These are phyloP conservation scores for Artemisia annua DNA, from an alignment of 129 eudicot genomes.

Conservation along the genomic window DNA sequence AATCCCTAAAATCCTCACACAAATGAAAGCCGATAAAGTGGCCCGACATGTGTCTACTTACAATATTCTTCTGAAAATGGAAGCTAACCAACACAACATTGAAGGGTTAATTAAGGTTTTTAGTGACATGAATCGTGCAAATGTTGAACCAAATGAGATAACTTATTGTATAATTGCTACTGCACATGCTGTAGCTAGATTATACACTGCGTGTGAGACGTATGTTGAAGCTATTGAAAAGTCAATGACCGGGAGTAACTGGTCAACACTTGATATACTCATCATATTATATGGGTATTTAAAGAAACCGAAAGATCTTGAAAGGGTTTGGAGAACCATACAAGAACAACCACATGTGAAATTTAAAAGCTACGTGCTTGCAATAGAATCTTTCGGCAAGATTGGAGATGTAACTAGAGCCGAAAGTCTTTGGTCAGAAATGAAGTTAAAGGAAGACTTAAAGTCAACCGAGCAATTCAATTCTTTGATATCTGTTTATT, in stretches of 20 bases:
- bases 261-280: slow-evolving; percentile 87
- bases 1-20: slow-evolving; percentile 74
- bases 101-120: slow-evolving; percentile 63
- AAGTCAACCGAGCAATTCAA: slow-evolving; percentile 74
- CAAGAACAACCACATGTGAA: slow-evolving; percentile 63
- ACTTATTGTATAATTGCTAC: slow-evolving; percentile 76
- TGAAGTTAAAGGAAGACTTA: slow-evolving; percentile 59
- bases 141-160: slow-evolving; percentile 82
- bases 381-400: slow-evolving; percentile 84
- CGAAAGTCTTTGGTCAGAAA: slow-evolving; percentile 68
- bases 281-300: slow-evolving; percentile 75
- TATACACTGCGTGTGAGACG: slow-evolving; percentile 72
- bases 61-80: slow-evolving; percentile 81
- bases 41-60: slow-evolving; percentile 78
- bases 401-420: slow-evolving; percentile 65
- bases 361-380: slow-evolving; percentile 72
- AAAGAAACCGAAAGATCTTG: slow-evolving; percentile 66
- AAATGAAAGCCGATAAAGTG: slow-evolving; percentile 96
- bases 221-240: slow-evolving; percentile 77
- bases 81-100: slow-evolving; percentile 82
- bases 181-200: slow-evolving; percentile 89
- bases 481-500: slow-evolving; percentile 84
- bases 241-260: slow-evolving; percentile 71
- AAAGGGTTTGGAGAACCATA: slow-evolving; percentile 54
- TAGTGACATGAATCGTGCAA: slow-evolving; percentile 62